Base-by-base conservation (phyloP, 2,329 filamentous ascomycete species). In the Calonectria hawksworthii region DNA sequence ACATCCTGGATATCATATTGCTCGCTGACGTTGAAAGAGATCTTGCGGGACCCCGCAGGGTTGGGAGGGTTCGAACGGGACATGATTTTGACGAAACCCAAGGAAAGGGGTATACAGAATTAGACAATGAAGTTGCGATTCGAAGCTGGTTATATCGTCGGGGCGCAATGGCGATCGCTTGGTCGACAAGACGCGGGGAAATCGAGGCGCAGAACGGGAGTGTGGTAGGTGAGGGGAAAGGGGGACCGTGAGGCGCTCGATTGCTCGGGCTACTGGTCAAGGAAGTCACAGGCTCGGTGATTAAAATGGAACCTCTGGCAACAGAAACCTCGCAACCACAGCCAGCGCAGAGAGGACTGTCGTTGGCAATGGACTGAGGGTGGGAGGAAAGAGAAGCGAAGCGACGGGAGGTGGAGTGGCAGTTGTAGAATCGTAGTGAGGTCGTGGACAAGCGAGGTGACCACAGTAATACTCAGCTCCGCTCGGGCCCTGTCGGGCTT, bases 1-100 rank as follows among this genome's bases (percentile, higher is more conserved):
- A 99, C 97, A 93, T 99, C 97, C 86, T 99, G 96, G 80, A 99
- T 99, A 84, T 99, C 97, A 85, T 99, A 99, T 86, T 99, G 97
- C 87, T 99, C 97, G 83, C 96, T 98, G 77, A 99, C 97, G 84
- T 99, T 99, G 93, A 99, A 99, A 72, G 96, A 99, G 86, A 99
- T 99, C 92, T 99, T 99, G 85, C 97, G 92, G 81, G 93, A 93
- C 81, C 91, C 91, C 82, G 90, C 87, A 73, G 90, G 87, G 85
- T 89, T 92, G 82, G 88, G 90, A 78, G 89, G 85, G 82, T 88
- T 87, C 74, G 90, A 83, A 82, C 90, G 90, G 83, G 90, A 92
- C 90, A 92, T 81, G 76, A 50, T 75, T 59, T 68, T 36, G 66
- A 63, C 59, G 64, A 66, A 59, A 68, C 30, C 26, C 66, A 56